Base-by-base conservation (phyloP, 352 stramenopile genomes). In the Pythium oligandrum region DNA sequence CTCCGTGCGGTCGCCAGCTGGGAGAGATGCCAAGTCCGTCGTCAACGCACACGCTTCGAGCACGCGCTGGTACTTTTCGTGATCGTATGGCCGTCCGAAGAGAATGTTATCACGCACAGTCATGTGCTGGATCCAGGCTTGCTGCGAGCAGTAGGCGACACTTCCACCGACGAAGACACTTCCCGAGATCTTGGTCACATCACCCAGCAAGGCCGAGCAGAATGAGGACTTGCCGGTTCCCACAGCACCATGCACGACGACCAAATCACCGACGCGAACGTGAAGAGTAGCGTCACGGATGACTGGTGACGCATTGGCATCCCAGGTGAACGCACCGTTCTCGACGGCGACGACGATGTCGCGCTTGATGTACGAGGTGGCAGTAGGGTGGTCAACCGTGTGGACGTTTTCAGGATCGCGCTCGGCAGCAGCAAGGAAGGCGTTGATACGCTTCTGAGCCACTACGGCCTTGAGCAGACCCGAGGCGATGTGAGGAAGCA, bases 141-240 rank as follows among this genome's bases (percentile, higher is more conserved):
- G 67, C 66, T 96, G 88, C 31, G 81, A 61, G 44, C 71, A 87
- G 60, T 88, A 92, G 8, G 82, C 79, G 4, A 93, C 39, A n/a
- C 44, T 59, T 8, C 66, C 70, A 4, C 60, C 66, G 10, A 75
- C 40, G 46, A 55, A 60, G 26, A 72, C 55, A 9, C 9, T 32
- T 3, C 60, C 60, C 3, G 10, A 34, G 43, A n/a, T 17, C 34
- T 67, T 70, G 55, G 86, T 68, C 71, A 97, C 96, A 46, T 98
- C 95, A 8, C 93, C 93, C 3, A 98, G 56, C 51, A 98, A 71
- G 3, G 87, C 83, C 2, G 76, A 86, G 12, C 97, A 73, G 2
- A 98, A 73, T 1, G 85, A 96, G 6, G 75, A 95, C 63, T 98
- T 98, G 26, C 94, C 93, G 52, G 59, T 77, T 1, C 93, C 95